phyloP scores from a whole-genome alignment of 148 eudicot species.

The Polygonum maritimum region DNA sequence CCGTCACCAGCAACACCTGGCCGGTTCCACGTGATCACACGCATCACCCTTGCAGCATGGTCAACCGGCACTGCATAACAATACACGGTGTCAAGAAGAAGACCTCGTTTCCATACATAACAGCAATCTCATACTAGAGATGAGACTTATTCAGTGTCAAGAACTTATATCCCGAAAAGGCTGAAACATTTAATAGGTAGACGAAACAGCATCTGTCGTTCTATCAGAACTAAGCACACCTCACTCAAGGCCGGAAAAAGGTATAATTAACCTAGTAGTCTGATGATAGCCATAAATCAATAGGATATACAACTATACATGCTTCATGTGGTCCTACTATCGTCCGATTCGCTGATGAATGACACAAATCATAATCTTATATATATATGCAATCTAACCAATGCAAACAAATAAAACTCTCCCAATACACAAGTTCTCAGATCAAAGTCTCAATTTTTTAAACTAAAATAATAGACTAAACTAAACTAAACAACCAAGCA shows the following conservation, averaged over 20 bases:
- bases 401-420: background rate
- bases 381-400: background rate
- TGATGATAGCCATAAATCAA: background rate
- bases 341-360: background rate
- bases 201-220: background rate
- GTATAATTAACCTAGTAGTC: background rate
- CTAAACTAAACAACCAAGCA: background rate
- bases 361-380: constrained; percentile 8
- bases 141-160: background rate
- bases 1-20: constrained; percentile 46
- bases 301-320: background rate
- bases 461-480: background rate
- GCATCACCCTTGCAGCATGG: constrained; percentile 98
- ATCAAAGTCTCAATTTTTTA: background rate
- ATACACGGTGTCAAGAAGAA: background rate
- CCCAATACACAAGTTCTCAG: background rate
- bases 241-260: background rate
- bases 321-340: constrained; percentile 8
- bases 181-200: background rate
- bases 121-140: background rate
- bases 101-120: background rate
- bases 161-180: background rate
- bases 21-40: constrained; percentile 90
- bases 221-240: background rate
- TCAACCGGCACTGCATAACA: constrained; percentile 70